These are phyloP conservation scores for Cichorium intybus DNA, from an alignment of 140 eudicot genomes.

Conservation along the genomic window DNA sequence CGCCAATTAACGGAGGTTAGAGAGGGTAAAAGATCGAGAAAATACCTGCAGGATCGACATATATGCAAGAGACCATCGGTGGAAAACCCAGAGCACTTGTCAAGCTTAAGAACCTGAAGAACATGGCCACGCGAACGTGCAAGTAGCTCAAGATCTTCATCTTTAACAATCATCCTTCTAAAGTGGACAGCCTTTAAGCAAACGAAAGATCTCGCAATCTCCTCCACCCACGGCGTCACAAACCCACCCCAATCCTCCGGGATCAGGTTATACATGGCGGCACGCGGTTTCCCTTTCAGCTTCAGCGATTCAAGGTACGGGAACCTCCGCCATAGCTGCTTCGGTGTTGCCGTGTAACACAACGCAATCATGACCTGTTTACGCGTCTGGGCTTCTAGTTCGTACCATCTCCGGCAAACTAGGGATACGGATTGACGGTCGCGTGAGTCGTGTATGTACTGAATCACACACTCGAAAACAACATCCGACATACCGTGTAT, in stretches of 20 bases:
- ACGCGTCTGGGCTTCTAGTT: conserved; percentile 40
- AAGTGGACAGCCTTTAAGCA: conserved; percentile 52
- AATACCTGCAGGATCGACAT: conserved; percentile 33
- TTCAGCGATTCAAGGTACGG: conserved; percentile 36
- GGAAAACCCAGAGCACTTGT: conserved; percentile 48
- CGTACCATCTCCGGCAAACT: conserved; percentile 49
- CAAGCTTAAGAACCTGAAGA: conserved; percentile 42
- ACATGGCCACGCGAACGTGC: conserved; percentile 29
- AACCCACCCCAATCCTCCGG: conserved; percentile 88
- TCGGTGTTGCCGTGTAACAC: conserved; percentile 44
- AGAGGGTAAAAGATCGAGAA: neutral
- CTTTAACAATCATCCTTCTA: conserved; percentile 53
- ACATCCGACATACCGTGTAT: conserved; percentile 32
- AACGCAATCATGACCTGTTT: conserved; percentile 49
- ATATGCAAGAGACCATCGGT: conserved; percentile 52
- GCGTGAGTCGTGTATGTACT: conserved; percentile 24
- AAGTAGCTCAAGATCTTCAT: conserved; percentile 35
- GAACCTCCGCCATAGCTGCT: conserved; percentile 32
- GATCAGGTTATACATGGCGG: conserved; percentile 73
- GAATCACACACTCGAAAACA: conserved; percentile 32
- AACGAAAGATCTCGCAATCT: conserved; percentile 37
- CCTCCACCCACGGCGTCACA: conserved; percentile 61
- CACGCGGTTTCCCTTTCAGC: conserved; percentile 62
- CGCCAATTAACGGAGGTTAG: neutral
- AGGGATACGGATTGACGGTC: conserved; percentile 39